These are phyloP conservation scores for carrot (Daucus carota) DNA, from an alignment of 129 eudicot species.

Conservation along the genomic window DNA sequence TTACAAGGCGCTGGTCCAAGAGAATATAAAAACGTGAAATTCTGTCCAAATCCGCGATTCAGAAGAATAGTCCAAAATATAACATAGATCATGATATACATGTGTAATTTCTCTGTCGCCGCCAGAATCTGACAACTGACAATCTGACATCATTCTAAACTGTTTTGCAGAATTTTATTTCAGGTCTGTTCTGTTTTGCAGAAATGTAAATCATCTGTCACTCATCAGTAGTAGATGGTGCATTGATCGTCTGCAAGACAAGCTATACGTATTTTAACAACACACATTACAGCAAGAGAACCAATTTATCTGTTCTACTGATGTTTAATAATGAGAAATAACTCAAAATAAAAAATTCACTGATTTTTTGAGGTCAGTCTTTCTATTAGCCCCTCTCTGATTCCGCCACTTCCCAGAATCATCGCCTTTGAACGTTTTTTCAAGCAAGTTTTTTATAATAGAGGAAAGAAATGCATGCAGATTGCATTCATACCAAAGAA, in stretches of 20 bases:
- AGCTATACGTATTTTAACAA: background rate
- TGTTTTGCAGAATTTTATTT: no score
- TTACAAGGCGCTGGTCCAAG: background rate
- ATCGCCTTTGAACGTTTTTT: background rate
- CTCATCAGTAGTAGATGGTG: no score
- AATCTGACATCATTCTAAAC: no score
- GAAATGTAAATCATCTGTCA: no score
- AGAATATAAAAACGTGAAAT: background rate
- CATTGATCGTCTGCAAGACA: no score
- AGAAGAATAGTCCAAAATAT: background rate
- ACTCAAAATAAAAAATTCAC: no score
- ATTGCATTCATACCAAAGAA: slow-evolving; percentile 18
- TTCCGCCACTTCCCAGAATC: no score
- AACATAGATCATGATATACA: background rate
- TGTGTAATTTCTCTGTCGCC: background rate
- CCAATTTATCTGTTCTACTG: no score
- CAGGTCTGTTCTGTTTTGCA: background rate
- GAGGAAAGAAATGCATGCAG: background rate
- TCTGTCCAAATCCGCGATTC: background rate
- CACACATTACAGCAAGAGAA: background rate
- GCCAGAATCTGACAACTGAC: no score
- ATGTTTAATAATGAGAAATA: no score
- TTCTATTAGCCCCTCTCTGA: no score
- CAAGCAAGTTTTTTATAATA: background rate
- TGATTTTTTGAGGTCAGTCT: no score